Evolutionary conservation across 306 rosid genomes (phyloP).

Genomic region (Rosa rugosa): DNA sequence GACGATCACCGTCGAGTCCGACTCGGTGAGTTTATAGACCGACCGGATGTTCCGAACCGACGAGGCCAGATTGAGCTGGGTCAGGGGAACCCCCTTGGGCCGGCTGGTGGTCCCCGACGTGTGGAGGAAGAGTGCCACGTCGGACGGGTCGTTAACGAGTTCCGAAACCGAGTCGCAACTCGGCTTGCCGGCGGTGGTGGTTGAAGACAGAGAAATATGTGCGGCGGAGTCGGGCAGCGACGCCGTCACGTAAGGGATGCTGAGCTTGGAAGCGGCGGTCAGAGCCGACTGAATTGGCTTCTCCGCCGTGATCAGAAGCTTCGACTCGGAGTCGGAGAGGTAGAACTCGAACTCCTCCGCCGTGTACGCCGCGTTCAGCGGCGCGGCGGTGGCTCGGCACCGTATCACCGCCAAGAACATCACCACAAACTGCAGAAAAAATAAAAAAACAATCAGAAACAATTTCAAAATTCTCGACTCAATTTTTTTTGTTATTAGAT

Average conservation of each 20-base stretch:
- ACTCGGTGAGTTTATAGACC: conserved; percentile 71
- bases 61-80: conserved; percentile 72
- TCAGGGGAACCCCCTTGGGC: conserved; percentile 86
- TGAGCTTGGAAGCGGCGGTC: conserved; percentile 62
- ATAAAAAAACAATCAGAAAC: not conserved
- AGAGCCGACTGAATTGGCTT: conserved; percentile 52
- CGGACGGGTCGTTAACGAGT: conserved; percentile 53
- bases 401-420: conserved; percentile 79
- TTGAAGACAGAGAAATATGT: conserved; percentile 31
- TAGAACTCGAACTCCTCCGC: conserved; percentile 85
- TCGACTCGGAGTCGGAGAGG: conserved; percentile 74
- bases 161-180: conserved; percentile 11
- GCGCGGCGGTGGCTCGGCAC: conserved; percentile 84
- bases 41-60: conserved; percentile 68
- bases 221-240: conserved; percentile 25
- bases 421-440: conserved; percentile 50
- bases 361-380: conserved; percentile 80
- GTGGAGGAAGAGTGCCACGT: conserved; percentile 89
- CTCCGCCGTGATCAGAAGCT: conserved; percentile 57
- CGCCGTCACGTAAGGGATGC: conserved; percentile 51
- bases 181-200: conserved; percentile 18
- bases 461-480: not conserved
- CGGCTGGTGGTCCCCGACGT: conserved; percentile 97
- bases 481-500: not conserved
- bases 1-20: conserved; percentile 74